Conservation (phyloP, 345 rosid species). For the Salix dunnii region DNA sequence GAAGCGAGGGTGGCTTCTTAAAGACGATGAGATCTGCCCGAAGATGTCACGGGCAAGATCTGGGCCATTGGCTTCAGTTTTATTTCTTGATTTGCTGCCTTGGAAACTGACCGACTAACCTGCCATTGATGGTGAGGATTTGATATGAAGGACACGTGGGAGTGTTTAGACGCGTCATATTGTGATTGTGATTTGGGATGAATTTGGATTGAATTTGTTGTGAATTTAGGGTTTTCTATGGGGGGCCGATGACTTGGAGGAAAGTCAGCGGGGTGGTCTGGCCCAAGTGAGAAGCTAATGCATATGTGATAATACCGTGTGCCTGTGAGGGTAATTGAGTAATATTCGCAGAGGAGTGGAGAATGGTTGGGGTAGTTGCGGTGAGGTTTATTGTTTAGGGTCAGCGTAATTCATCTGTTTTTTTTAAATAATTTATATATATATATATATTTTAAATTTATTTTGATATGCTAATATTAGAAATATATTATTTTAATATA, state of each 20-base stretch:
- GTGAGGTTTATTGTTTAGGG: neutral
- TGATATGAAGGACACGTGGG: constrained; percentile 21
- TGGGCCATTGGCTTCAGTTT: constrained; percentile 11
- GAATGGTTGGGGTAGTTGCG: neutral
- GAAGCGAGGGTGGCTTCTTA: constrained; percentile 41
- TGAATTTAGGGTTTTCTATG: constrained; percentile 37
- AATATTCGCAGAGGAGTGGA: neutral
- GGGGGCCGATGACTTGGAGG: constrained; percentile 48
- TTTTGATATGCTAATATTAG: too few relatives aligned
- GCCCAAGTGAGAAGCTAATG: constrained; percentile 30
- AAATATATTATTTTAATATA: too few relatives aligned
- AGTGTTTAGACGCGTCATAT: constrained; percentile 4
- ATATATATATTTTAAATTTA: too few relatives aligned
- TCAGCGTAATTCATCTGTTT: too few relatives aligned
- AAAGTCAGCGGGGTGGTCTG: constrained; percentile 35
- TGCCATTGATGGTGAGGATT: constrained; percentile 42
- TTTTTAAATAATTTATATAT: too few relatives aligned
- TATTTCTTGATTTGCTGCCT: constrained; percentile 26
- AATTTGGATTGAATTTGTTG: constrained; percentile 44
- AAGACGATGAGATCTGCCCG: constrained; percentile 64
- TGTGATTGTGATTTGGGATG: constrained; percentile 26
- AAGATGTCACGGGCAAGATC: constrained; percentile 28
- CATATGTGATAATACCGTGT: constrained; percentile 28
- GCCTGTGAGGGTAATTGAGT: constrained; percentile 11
- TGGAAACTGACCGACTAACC: constrained; percentile 37